phyloP scores from a whole-genome alignment of 352 stramenopile species.

The Pythium chondricola region DNA sequence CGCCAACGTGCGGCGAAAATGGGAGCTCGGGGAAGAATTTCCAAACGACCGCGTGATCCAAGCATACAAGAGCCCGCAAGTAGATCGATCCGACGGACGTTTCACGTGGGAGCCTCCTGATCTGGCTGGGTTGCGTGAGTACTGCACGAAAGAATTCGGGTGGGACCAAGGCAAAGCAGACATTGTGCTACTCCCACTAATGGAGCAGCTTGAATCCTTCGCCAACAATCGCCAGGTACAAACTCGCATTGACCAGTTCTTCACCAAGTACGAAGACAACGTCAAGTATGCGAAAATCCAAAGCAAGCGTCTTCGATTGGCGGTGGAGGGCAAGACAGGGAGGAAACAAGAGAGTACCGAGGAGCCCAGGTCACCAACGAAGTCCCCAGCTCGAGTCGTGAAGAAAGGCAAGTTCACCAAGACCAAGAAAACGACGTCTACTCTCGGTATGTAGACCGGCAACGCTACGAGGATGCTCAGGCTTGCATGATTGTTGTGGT shows the following conservation, averaged over 20 bases:
- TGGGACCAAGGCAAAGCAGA: constrained; percentile 92
- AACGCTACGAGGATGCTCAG: background rate
- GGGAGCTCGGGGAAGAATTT: constrained; percentile 91
- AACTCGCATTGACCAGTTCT: constrained; percentile 93
- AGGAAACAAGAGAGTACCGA: background rate
- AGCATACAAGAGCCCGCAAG: constrained; percentile 92
- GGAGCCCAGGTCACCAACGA: background rate
- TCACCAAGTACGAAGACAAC: constrained; percentile 94
- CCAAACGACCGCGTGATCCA: constrained; percentile 89
- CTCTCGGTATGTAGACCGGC: constrained; percentile 11
- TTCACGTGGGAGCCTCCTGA: constrained; percentile 94
- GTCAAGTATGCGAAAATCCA: constrained; percentile 92
- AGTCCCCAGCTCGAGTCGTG: constrained; percentile 1
- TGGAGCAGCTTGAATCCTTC: constrained; percentile 42
- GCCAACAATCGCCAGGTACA: constrained; percentile 49
- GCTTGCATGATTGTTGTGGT: background rate
- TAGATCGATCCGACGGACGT: constrained; percentile 63
- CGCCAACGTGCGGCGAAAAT: constrained; percentile 84
- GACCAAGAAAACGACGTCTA: constrained; percentile 25
- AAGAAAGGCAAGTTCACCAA: constrained; percentile 16
- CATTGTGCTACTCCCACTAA: constrained; percentile 85
- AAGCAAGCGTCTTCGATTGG: constrained; percentile 83
- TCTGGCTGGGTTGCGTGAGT: constrained; percentile 75
- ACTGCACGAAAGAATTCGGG: constrained; percentile 87
- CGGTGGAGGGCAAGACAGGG: constrained; percentile 44